phyloP scores from a whole-genome alignment of 805 yeast species.

The Alloascoidea africana region DNA sequence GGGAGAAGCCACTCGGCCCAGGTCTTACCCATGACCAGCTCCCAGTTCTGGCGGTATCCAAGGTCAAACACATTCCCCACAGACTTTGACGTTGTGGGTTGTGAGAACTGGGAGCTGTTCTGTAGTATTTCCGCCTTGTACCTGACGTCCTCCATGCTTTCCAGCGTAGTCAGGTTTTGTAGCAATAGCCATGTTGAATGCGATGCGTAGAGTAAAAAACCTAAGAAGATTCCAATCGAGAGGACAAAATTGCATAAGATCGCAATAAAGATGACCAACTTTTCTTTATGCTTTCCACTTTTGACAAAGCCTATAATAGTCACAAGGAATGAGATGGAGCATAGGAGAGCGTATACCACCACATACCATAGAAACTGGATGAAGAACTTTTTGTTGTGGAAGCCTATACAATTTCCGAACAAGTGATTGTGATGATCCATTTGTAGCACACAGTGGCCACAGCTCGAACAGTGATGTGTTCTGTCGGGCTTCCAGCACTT shows the following conservation, averaged over 20 bases:
- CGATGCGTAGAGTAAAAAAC: neutral
- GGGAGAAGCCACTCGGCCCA: conserved; percentile 69
- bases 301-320: conserved; percentile 34
- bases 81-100: conserved; percentile 25
- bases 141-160: conserved; percentile 28
- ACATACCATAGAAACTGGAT: conserved; percentile 54
- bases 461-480: conserved; percentile 25
- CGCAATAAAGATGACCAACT: neutral
- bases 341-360: conserved; percentile 28
- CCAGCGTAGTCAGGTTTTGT: conserved; percentile 68
- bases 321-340: conserved; percentile 23
- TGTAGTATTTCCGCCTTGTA: conserved; percentile 20
- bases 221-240: neutral
- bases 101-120: conserved; percentile 21
- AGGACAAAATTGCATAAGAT: neutral
- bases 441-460: conserved; percentile 24
- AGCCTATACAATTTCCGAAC: conserved; percentile 85
- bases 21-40: conserved; percentile 53
- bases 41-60: conserved; percentile 51
- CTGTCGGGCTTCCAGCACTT: conserved; percentile 27
- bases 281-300: conserved; percentile 18
- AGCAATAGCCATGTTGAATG: conserved; percentile 39
- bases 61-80: conserved; percentile 64
- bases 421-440: conserved; percentile 75
- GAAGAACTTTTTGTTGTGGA: conserved; percentile 64